Base-by-base conservation (phyloP, 108 stramenopile genomes). In the Cylindrotheca fusiformis region DNA sequence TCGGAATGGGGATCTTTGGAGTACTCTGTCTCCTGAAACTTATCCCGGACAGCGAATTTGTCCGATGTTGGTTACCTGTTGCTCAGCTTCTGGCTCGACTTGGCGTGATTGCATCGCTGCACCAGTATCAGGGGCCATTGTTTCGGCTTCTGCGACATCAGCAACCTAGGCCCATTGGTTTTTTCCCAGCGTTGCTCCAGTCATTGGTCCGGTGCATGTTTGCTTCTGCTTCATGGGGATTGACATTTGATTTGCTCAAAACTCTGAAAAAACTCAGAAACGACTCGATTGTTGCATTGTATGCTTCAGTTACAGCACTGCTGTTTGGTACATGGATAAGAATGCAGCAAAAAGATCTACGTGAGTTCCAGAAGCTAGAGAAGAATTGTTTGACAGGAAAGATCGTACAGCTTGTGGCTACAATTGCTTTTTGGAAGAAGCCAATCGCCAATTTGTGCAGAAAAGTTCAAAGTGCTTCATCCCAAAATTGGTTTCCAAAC, bases 121-220 rank as follows among this genome's bases (percentile, higher is more conserved):
- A 84, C 29, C 85, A 86, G 57, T 86, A 74, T 54, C 85, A 77
- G 20, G 69, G 60, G 28, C 49, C 78, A 48, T 52, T 86, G 19
- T 89, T 72, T 58, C 69, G 84, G 23, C 58, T 88, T 12, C 76
- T 69, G 5, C 81, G 83, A 25, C 31, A 55, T 23, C 55, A 75
- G 12, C 72, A 72, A 45, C 76, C 76, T 30, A 71, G 81, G 20
- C 87, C 87, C 3, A 44, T 83, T 26, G 65, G 66, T 24, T 71
- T 80, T 45, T 66, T 79, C 33, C 72, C 78, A 23, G 12, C 27
- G 17, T 22, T 60, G 32, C 55, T 84, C 76, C 60, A 62, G 67
- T 33, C 41, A 23, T 62, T 79, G 36, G 68, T 80, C 20, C 25
- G 41, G 30, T 18, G 8, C 25, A 55, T 77, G 52, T 45, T 80